These are phyloP conservation scores for Bathelium albidoporum DNA, from an alignment of 495 filamentous ascomycete species.

Conservation along the genomic window DNA sequence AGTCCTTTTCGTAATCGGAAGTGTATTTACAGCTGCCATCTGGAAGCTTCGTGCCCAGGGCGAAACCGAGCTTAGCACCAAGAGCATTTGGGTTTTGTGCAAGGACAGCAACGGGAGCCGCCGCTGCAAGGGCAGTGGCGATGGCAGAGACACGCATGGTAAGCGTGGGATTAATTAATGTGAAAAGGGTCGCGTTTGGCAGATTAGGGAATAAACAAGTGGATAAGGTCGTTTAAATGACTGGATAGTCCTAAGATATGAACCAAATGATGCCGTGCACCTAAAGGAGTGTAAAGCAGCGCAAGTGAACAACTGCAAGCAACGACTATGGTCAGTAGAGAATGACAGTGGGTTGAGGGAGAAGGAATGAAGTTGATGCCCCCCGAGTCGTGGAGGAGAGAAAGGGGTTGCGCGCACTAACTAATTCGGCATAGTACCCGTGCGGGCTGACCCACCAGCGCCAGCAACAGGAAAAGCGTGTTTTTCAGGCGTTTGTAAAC, in stretches of 20 bases:
- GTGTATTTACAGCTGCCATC: constrained; percentile 55
- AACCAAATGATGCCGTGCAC: background rate
- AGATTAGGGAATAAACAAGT: background rate
- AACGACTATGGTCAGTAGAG: constrained; percentile 1
- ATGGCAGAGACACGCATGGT: constrained; percentile 34
- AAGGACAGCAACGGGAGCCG: constrained; percentile 34
- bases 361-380: background rate
- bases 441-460: background rate
- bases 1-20: constrained; percentile 58
- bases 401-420: background rate
- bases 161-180: background rate
- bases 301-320: background rate
- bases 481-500: background rate
- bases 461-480: background rate
- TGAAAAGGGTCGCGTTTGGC: background rate
- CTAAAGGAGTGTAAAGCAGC: background rate
- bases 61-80: constrained; percentile 42
- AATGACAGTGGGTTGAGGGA: background rate
- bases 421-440: background rate
- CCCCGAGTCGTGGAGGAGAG: background rate
- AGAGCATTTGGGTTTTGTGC: constrained; percentile 14
- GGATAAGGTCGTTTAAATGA: background rate
- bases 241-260: background rate
- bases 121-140: constrained; percentile 27
- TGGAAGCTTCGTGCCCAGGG: constrained; percentile 43